A percentile compares a stretch with the other conserved stretches of the same genome.
phyloP scores from a whole-genome alignment of 805 yeast genomes.

The Yarrowia sp. region DNA sequence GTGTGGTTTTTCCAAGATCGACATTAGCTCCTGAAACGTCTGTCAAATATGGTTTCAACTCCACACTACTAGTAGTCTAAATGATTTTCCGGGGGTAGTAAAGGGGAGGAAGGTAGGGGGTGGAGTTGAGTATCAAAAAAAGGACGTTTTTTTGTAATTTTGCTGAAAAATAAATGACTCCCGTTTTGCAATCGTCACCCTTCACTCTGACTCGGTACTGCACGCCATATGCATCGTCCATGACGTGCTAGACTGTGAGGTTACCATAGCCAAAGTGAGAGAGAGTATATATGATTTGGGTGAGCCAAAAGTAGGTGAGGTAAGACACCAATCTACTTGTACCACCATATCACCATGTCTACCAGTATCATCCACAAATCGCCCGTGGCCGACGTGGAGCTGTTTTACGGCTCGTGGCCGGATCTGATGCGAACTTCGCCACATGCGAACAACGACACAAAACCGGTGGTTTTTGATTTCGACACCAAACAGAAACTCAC shows the following conservation, averaged over 20 bases:
- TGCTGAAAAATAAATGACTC: too few species aligned
- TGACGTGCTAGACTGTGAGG: conserved; percentile 36
- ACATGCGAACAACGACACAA: conserved; percentile 2
- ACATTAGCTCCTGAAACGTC: not conserved
- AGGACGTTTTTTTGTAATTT: too few species aligned
- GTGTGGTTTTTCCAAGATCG: too few species aligned
- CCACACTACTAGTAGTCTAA: not conserved
- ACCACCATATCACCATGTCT: not conserved
- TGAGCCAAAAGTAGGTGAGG: too few species aligned
- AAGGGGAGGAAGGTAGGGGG: too few species aligned
- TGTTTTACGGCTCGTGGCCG: conserved; percentile 34
- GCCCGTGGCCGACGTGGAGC: conserved; percentile 3
- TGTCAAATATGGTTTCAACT: not conserved
- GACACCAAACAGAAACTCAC: conserved; percentile 4
- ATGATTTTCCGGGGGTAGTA: not conserved
- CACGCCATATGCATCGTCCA: conserved; percentile 31
- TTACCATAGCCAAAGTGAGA: not conserved
- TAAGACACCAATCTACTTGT: not conserved
- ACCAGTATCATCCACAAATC: conserved; percentile 38
- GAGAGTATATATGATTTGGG: not conserved
- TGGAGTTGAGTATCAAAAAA: too few species aligned
- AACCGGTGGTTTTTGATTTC: conserved; percentile 22
- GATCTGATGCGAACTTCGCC: conserved; percentile 29
- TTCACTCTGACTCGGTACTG: conserved; percentile 36
- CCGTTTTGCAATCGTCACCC: too few species aligned